Conservation (phyloP, 1,284 basidiomycete species). For the Cutaneotrichosporon dermatis region DNA sequence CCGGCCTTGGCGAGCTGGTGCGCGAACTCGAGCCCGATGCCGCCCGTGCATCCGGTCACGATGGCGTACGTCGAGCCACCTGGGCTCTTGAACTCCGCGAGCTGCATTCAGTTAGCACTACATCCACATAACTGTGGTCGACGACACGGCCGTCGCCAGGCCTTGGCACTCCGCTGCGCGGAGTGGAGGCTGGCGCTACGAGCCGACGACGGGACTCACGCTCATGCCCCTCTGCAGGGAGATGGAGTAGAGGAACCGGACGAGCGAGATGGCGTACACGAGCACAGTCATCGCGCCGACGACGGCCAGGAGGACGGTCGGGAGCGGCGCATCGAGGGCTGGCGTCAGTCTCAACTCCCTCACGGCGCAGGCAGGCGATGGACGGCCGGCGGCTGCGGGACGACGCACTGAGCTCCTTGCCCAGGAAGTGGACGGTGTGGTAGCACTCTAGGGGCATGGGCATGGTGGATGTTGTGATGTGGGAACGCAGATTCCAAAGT, state of each 20-base stretch:
- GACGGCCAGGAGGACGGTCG: slow-evolving; percentile 49
- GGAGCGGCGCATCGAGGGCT: slow-evolving; percentile 44
- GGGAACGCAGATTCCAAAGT: no score
- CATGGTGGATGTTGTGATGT: no score
- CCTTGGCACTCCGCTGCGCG: no score
- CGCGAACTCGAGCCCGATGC: slow-evolving; percentile 68
- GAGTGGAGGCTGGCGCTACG: no score
- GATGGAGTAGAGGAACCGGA: slow-evolving; percentile 62
- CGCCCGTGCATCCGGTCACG: slow-evolving; percentile 69
- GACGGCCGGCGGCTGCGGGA: no score
- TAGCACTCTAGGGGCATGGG: no score
- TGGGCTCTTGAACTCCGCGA: slow-evolving; percentile 67
- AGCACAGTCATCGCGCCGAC: slow-evolving; percentile 56
- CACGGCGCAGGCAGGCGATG: no score
- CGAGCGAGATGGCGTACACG: slow-evolving; percentile 52
- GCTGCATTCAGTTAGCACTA: slow-evolving; percentile 50
- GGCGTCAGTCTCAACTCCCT: neutral
- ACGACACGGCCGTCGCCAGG: no score
- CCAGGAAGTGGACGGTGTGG: no score
- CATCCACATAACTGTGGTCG: no score
- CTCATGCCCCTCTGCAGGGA: slow-evolving; percentile 63
- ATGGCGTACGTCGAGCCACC: slow-evolving; percentile 42
- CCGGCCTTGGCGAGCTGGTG: slow-evolving; percentile 66
- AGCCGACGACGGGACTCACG: slow-evolving; percentile 51
- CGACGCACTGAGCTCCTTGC: no score